Percentiles rank a stretch among this genome's conserved stretches.
phyloP scores from a whole-genome alignment of 2,329 filamentous ascomycete species.

The Fusarium decemcellulare region DNA sequence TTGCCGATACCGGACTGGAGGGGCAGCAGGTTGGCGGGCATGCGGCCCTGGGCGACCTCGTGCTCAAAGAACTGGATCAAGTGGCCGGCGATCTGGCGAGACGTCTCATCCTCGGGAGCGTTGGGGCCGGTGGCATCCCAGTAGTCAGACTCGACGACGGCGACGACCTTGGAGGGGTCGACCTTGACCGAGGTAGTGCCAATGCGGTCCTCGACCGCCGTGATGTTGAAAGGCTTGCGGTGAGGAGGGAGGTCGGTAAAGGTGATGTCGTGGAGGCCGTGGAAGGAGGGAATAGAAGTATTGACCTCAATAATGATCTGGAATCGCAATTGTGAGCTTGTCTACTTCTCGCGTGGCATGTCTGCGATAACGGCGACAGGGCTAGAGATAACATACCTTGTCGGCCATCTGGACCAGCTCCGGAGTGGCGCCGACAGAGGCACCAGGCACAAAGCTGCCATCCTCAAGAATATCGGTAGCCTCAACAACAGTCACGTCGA shows the following conservation, averaged over 20 bases:
- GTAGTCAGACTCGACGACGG: conserved; percentile 88
- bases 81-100: conserved; percentile 80
- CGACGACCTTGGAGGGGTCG: conserved; percentile 87
- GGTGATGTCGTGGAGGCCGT: conserved; percentile 92
- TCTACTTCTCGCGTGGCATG: not conserved
- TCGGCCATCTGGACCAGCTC: conserved; percentile 93
- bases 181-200: conserved; percentile 86
- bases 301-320: conserved; percentile 92
- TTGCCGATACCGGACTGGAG: conserved; percentile 93
- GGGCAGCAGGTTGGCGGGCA: conserved; percentile 83
- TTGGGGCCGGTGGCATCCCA: conserved; percentile 83
- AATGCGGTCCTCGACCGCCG: conserved; percentile 88
- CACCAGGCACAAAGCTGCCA: conserved; percentile 89
- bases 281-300: conserved; percentile 86
- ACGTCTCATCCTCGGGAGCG: conserved; percentile 80
- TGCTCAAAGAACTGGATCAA: conserved; percentile 88
- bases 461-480: conserved; percentile 90
- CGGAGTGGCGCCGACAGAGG: conserved; percentile 86
- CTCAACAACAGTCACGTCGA: conserved; percentile 89
- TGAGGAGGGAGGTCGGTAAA: conserved; percentile 87
- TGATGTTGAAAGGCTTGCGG: conserved; percentile 89
- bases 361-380: not conserved
- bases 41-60: conserved; percentile 83
- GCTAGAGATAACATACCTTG: conserved; percentile 67
- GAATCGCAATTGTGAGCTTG: conserved; percentile 19